Conservation (phyloP, 257 asterid genomes). For the Nicotiana otophora region DNA sequence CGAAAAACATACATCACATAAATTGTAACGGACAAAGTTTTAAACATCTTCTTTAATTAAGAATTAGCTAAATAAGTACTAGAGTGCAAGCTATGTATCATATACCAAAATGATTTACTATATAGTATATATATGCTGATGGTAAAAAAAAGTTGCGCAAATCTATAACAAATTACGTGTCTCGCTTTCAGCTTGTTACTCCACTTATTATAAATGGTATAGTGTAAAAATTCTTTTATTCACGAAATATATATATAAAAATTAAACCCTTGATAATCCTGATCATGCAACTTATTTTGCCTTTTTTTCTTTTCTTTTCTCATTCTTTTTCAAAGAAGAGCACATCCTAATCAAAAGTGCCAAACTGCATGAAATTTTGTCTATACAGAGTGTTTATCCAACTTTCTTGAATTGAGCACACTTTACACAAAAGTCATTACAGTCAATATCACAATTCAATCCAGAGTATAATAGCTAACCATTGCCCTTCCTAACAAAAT, state of each 20-base stretch:
- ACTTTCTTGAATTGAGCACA: neutral
- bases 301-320: neutral
- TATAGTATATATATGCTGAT: neutral
- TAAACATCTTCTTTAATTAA: neutral
- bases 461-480: neutral
- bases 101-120: neutral
- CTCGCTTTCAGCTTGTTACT: neutral
- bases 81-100: too few species aligned
- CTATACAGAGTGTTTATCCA: neutral
- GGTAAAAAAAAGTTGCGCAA: neutral
- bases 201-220: neutral
- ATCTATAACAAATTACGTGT: neutral
- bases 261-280: neutral
- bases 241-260: neutral
- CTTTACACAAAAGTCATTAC: neutral
- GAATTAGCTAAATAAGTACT: neutral
- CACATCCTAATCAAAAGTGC: neutral
- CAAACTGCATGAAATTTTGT: neutral
- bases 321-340: neutral
- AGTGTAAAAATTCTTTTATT: neutral
- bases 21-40: neutral
- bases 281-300: neutral
- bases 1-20: too few species aligned
- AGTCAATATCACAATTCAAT: neutral
- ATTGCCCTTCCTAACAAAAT: constrained; percentile 2